Conservation (phyloP, 192 early-diverging fungal genomes). For the Coemansia sp. region DNA sequence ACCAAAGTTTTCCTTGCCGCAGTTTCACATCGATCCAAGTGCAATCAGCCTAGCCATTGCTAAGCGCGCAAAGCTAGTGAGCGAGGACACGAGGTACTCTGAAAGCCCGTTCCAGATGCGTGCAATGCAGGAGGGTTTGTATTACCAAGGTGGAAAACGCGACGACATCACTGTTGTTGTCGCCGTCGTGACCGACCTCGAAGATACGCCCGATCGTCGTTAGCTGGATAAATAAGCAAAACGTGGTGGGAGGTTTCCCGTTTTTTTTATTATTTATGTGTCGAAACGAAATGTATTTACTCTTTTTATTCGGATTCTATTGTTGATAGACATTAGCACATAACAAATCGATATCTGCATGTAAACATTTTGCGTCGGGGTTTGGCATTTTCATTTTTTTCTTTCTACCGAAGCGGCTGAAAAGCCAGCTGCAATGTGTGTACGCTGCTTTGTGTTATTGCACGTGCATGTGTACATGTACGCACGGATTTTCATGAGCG, state of each 20-base stretch:
- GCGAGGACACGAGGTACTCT: conserved; percentile 73
- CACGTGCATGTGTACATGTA: too few species aligned
- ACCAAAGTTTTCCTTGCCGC: conserved; percentile 37
- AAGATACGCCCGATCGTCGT: conserved; percentile 71
- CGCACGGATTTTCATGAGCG: too few species aligned
- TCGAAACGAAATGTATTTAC: too few species aligned
- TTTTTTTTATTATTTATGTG: too few species aligned
- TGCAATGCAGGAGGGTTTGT: conserved; percentile 91
- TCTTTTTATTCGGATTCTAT: not conserved
- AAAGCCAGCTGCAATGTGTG: too few species aligned
- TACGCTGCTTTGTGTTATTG: too few species aligned
- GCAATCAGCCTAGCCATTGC: conserved; percentile 79
- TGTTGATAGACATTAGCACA: too few species aligned
- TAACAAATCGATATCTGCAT: too few species aligned
- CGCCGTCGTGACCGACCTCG: conserved; percentile 75
- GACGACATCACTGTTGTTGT: conserved; percentile 94
- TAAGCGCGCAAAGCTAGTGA: conserved; percentile 68
- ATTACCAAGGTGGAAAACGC: conserved; percentile 90
- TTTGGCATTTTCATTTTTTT: too few species aligned
- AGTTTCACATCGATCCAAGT: conserved; percentile 65
- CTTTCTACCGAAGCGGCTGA: too few species aligned
- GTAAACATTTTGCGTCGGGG: too few species aligned
- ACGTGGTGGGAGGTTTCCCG: not conserved
- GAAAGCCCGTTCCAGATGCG: conserved; percentile 88
- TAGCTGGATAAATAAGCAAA: conserved; percentile 13